Evolutionary conservation across 176 grass and related monocot genomes (phyloP).

Genomic region (Zizania latifolia): DNA sequence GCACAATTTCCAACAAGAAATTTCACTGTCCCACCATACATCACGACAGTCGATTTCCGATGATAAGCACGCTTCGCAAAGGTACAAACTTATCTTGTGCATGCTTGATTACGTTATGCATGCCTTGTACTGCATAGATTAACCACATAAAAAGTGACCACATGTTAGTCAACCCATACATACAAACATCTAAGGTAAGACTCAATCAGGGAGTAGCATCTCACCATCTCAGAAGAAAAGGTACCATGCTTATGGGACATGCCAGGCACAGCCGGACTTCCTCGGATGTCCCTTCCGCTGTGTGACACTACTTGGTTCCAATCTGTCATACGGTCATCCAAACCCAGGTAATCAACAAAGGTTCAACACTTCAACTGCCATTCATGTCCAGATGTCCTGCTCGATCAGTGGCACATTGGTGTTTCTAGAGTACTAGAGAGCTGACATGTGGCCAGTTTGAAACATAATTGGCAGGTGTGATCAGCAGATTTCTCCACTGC

Average conservation of each 20-base stretch:
- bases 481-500: slow-evolving; percentile 14
- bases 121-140: slow-evolving; percentile 13
- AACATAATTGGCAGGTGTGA: background rate
- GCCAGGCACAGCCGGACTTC: background rate
- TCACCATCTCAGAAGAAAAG: background rate
- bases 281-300: too few relatives aligned
- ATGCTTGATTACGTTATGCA: background rate
- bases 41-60: background rate
- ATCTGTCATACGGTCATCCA: too few relatives aligned
- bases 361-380: background rate
- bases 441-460: background rate
- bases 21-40: background rate
- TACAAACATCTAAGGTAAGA: background rate
- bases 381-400: background rate
- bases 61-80: background rate
- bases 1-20: background rate
- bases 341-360: background rate
- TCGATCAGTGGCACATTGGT: background rate
- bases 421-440: background rate
- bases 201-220: background rate
- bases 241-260: background rate
- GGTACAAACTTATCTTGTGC: background rate
- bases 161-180: background rate
- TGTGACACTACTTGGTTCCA: too few relatives aligned
- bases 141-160: background rate